phyloP scores from a whole-genome alignment of 148 eudicot species.

The Fagopyrum esculentum region DNA sequence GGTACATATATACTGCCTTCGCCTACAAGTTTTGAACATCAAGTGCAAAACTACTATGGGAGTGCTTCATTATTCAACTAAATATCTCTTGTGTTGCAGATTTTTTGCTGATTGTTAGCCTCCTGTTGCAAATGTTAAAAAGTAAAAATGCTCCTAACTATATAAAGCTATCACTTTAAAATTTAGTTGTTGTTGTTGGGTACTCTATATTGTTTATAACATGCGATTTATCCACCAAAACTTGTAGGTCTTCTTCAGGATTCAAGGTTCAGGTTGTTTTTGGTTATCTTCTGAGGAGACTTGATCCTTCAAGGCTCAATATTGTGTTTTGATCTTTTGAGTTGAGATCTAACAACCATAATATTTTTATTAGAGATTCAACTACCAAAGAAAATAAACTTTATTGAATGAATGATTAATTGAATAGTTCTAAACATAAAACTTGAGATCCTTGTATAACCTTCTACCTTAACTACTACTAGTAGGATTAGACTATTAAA shows the following conservation, averaged over 20 bases:
- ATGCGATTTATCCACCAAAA: neutral
- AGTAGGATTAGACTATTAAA: too few species aligned
- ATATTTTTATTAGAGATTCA: too few species aligned
- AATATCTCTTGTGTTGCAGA: neutral
- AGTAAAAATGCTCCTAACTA: neutral
- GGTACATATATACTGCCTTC: neutral
- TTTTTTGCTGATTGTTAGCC: neutral
- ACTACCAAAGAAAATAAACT: too few species aligned
- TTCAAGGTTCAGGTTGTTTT: neutral
- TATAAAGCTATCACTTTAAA: neutral
- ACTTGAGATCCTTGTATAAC: too few species aligned
- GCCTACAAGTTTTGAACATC: neutral
- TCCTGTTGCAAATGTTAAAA: neutral
- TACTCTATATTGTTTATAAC: neutral
- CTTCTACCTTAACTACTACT: too few species aligned
- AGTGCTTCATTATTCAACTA: neutral
- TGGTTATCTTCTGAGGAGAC: neutral
- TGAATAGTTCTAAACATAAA: too few species aligned
- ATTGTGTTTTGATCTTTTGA: too few species aligned
- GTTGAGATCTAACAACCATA: too few species aligned
- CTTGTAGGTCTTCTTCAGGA: neutral
- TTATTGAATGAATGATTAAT: too few species aligned
- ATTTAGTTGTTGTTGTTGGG: neutral
- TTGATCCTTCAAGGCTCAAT: too few species aligned
- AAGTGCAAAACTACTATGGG: neutral